Conservation (phyloP, 805 yeast genomes). For the Candida incommunis region DNA sequence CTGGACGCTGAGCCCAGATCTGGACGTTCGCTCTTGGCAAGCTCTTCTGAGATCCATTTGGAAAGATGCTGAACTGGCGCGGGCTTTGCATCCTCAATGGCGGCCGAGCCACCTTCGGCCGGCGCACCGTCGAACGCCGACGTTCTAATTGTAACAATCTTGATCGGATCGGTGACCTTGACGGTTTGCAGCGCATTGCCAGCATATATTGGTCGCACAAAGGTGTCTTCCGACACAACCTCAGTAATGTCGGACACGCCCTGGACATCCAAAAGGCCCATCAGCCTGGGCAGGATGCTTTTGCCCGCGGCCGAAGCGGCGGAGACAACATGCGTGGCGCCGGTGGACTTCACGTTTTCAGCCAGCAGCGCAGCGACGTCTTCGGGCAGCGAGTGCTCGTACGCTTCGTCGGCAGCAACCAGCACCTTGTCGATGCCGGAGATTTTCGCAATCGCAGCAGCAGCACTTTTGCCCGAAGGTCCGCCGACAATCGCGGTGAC, state of each 20-base stretch:
- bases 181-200: slow-evolving; percentile 88
- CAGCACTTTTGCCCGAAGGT: slow-evolving; percentile 34
- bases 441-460: slow-evolving; percentile 38
- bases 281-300: slow-evolving; percentile 72
- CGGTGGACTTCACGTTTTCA: slow-evolving; percentile 28
- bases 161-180: slow-evolving; percentile 46
- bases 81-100: slow-evolving; percentile 29
- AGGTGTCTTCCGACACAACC: slow-evolving; percentile 53
- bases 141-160: slow-evolving; percentile 67
- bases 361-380: slow-evolving; percentile 54
- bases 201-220: slow-evolving; percentile 89
- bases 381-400: slow-evolving; percentile 64
- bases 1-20: slow-evolving; percentile 72
- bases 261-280: slow-evolving; percentile 73
- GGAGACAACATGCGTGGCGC: slow-evolving; percentile 57
- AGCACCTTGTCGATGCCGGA: slow-evolving; percentile 41
- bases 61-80: slow-evolving; percentile 21
- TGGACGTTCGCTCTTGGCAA: slow-evolving; percentile 73
- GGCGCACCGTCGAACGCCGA: slow-evolving; percentile 56
- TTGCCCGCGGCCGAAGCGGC: slow-evolving; percentile 85
- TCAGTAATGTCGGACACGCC: slow-evolving; percentile 73
- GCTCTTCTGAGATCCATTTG: slow-evolving; percentile 63
- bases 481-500: slow-evolving; percentile 72
- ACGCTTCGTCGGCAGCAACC: slow-evolving; percentile 42
- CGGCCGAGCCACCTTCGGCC: slow-evolving; percentile 23